Evolutionary conservation across 352 stramenopile species (phyloP), one percentile per base, ranked within the genome.

Genomic region (Globisporangium nagaii): DNA sequence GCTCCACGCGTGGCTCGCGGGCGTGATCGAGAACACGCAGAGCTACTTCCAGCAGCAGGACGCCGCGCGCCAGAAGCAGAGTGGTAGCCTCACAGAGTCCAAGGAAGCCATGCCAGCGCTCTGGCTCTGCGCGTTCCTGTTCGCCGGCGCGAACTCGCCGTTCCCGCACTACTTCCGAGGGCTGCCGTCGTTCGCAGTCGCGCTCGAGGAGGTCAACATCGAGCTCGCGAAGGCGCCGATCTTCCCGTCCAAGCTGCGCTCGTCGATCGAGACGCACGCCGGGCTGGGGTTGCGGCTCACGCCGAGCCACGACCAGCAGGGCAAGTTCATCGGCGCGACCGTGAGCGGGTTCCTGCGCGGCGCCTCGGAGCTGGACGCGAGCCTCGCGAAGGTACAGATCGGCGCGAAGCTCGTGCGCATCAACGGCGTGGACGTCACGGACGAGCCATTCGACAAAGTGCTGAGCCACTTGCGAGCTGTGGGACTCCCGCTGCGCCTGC

Each of bases 21-120:
- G 66, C 20, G 79, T 90, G 34, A 65, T 80, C 5, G 77, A 86
- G n/a, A 86, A 79, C 41, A 90, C 81, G n/a, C 77, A 87, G 41
- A 66, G 31, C 20, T 87, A 79, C 43, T 90, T 27, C 24, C 59
- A 70, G 39, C 59, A 71, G 40, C 41, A 48, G 17, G 36, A 42
- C n/a, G n/a, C n/a, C n/a, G n/a, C n/a, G n/a, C n/a, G n/a, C n/a
- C 41, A 34, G 41, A 7, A 34, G 6, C 22, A 47, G 13, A 25
- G 22, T 34, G 15, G 39, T 11, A 53, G 46, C 39, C 31, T 3
- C 9, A 17, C 13, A 4, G 25, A 34, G 13, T 48, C 35, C 52
- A 66, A 36, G 25, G 69, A 77, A 31, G 62, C 63, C 19, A 62
- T 86, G 39, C 78, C 79, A 0, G 64, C 78, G 27, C 61, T 86